These are phyloP conservation scores for Chimonanthus salicifolius DNA, from an alignment of 164 flowering plant genomes.

Conservation along the genomic window DNA sequence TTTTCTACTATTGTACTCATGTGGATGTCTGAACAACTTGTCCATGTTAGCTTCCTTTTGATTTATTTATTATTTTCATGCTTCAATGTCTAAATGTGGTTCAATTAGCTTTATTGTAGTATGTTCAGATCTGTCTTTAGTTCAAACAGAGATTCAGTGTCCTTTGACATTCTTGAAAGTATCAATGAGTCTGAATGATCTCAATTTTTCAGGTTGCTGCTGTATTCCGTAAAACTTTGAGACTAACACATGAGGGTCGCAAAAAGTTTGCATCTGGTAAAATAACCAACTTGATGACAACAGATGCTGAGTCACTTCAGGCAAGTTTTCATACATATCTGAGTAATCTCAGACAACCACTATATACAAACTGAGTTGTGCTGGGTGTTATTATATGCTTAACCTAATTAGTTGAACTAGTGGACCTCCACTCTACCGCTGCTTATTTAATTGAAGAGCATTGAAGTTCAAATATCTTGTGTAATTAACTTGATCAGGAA, in stretches of 20 bases:
- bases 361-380: background rate
- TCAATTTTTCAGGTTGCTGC: constrained; percentile 65
- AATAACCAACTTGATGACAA: constrained; percentile 96
- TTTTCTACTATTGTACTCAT: background rate
- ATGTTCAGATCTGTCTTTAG: background rate
- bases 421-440: background rate
- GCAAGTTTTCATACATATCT: constrained; percentile 22
- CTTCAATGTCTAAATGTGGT: background rate
- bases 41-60: background rate
- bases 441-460: too few relatives aligned
- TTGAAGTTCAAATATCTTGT: too few relatives aligned
- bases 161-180: constrained; percentile 1
- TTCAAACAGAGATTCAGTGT: background rate
- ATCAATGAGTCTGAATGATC: background rate
- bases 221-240: constrained; percentile 85
- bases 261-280: constrained; percentile 74
- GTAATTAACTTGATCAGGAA: too few relatives aligned
- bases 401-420: background rate
- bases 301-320: constrained; percentile 97
- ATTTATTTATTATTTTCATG: background rate
- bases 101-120: background rate
- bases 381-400: background rate
- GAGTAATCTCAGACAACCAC: background rate
- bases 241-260: constrained; percentile 84
- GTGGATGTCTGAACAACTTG: background rate